Evolutionary conservation across 257 asterid genomes (phyloP), one percentile per base, ranked within the genome.

Genomic region (Fraxinus anomala): DNA sequence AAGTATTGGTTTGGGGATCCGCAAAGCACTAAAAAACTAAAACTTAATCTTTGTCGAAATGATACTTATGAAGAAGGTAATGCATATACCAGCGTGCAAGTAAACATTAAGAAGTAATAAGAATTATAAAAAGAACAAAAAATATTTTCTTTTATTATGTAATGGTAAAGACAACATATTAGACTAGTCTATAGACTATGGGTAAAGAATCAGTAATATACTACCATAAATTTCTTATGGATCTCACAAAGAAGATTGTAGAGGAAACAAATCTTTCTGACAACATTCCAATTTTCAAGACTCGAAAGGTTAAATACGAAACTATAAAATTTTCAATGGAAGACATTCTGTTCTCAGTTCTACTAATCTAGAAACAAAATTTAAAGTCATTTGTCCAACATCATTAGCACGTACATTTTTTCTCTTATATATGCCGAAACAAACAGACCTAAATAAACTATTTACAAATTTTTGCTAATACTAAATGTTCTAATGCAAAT

Each of bases 1-100:
- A 36, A 37, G 67, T 56, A 68, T 3, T 73, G 34, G 82, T 19
- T 72, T 44, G 65, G 39, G 36, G 31, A 69, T 10, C 73, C 17
- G 54, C 40, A 39, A 44, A 71, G 28, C 23, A 34, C 31, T 61
- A 68, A 74, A 28, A 0, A 21, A 73, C 11, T 33, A 21, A 19
- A 68, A 49, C 24, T 26, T 10, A 70, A 47, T 16, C 51, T 68
- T 61, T 6, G 40, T 77, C 68, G 3, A 61, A 61, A 21, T 61
- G 30, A 23, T 24, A 24, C 68, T 9, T 61, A 24, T 16, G 14
- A 31, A 73, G 30, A 31, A 73, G 47, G 26, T 31, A 73, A 49
- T 49, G 51, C 49, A 54, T 28, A 49, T n/a, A 3, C 30, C 28
- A 19, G 11, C 37, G 26, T n/a, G 68, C 19, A 40, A 76, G 49